Evolutionary conservation across 2,329 filamentous ascomycete species (phyloP), one percentile per base, ranked within the genome.

Genomic region (Ophiostoma novo-ulmi): DNA sequence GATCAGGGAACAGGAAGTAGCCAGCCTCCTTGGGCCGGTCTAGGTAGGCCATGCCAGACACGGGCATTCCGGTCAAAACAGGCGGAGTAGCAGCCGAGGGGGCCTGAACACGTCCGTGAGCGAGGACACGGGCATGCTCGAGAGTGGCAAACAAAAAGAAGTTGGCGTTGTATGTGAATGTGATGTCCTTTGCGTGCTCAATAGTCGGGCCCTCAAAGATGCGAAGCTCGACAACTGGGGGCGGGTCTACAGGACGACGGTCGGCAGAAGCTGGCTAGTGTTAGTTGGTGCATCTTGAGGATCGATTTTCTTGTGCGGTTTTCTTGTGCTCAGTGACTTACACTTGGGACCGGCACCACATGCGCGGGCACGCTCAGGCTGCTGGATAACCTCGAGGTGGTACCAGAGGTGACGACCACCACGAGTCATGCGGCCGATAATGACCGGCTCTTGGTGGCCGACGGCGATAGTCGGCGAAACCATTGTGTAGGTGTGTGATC

Each of bases 1-100:
- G 84, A 80, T 99, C 95, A 3, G 95, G 95, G 79, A 99, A 99
- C 79, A 99, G 92, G 80, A 99, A 99, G 80, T 98, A 99, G 70
- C 94, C 95, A 61, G 87, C 88, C 75, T 88, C 86, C 55, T 81
- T 80, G 2, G 95, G 95, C 64, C 94, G 91, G 78, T 98, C 94
- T 68, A 99, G 86, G 78, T 98, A 97, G 35, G 94, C 94, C 86
- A 97, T 97, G 71, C 94, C 95, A 22, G 94, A 95, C 17, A 97
- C 94, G 0, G 94, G 93, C 76, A 97, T 94, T 74, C 95, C 95
- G 0, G 94, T 98, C 75, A 99, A 83, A 35, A 98, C 94, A 0
- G 95, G 91, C 63, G 90, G 89, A 71, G 88, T 89, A 68, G 88
- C 87, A 13, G 90, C 87, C n/a, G 88, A 83, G 39, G 85, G 85